Percentiles rank a stretch among this genome's conserved stretches.
phyloP scores from a whole-genome alignment of 2,329 filamentous ascomycete species.

The Ceratocystis diversiconidia region DNA sequence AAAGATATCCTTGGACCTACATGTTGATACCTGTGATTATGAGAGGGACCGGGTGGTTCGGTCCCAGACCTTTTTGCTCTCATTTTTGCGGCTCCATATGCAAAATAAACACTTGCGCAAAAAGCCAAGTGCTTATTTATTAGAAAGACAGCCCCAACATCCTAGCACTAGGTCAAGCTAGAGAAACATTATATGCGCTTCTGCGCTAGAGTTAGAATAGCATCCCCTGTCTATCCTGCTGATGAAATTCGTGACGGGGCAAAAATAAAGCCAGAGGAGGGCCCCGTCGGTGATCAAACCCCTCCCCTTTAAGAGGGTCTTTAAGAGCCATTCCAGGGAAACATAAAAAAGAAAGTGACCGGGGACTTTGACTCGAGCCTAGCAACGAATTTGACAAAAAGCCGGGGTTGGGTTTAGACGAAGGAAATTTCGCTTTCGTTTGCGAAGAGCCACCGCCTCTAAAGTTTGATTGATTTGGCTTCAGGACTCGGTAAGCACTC shows the following conservation, averaged over 20 bases:
- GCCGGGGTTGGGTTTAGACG: conserved; percentile 4
- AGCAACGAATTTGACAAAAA: conserved; percentile 1
- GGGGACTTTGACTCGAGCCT: conserved; percentile 2
- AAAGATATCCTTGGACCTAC: neutral
- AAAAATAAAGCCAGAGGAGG: neutral
- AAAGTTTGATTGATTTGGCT: conserved; percentile 3
- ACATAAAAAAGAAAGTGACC: neutral
- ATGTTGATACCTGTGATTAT: neutral
- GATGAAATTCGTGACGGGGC: neutral
- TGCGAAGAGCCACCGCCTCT: conserved; percentile 3
- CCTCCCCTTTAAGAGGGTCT: neutral
- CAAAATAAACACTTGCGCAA: too few relatives aligned
- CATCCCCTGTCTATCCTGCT: neutral
- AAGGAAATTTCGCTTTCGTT: conserved; percentile 1
- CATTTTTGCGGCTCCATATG: too few relatives aligned
- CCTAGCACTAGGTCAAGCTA: too few relatives aligned
- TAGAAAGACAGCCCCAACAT: too few relatives aligned
- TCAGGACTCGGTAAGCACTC: neutral
- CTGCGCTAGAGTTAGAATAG: neutral
- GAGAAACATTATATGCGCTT: too few relatives aligned
- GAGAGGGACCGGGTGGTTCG: neutral
- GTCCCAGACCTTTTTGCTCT: too few relatives aligned
- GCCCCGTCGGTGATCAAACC: neutral
- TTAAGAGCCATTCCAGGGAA: neutral
- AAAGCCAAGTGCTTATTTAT: too few relatives aligned